Conservation (phyloP, 2,329 filamentous ascomycete genomes). For the Ophiostoma fasciatum region DNA sequence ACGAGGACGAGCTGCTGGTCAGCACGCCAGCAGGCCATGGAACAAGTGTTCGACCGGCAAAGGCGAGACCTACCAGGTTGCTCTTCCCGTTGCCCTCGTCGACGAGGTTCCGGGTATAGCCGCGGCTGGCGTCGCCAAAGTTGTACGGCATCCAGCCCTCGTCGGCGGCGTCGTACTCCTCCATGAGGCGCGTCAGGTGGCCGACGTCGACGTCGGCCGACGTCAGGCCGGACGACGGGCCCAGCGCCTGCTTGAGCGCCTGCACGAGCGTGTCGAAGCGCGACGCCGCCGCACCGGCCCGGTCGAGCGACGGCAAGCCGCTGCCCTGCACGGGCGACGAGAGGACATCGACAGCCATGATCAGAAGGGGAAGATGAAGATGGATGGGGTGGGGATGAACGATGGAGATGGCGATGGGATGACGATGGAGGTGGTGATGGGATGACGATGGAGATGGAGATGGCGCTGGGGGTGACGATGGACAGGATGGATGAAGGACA, state of each 20-base stretch:
- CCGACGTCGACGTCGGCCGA: conserved; percentile 68
- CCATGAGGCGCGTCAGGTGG: conserved; percentile 59
- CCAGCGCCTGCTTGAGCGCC: conserved; percentile 59
- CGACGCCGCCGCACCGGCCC: conserved; percentile 20
- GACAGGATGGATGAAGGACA: neutral
- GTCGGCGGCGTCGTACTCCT: conserved; percentile 52
- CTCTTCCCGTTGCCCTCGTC: conserved; percentile 66
- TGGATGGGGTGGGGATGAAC: neutral
- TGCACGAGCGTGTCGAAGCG: conserved; percentile 56
- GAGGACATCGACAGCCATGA: too few relatives aligned
- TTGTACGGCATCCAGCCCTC: conserved; percentile 63
- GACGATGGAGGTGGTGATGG: neutral
- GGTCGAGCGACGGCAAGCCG: neutral
- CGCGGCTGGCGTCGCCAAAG: conserved; percentile 50
- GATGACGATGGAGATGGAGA: too few relatives aligned
- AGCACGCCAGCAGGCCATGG: neutral
- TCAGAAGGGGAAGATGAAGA: neutral
- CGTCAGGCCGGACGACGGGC: conserved; percentile 66
- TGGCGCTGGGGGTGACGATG: too few relatives aligned
- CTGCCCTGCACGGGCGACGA: too few relatives aligned
- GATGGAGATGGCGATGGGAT: neutral
- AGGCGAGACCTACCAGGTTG: conserved; percentile 28
- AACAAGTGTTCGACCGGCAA: neutral
- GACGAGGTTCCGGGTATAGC: conserved; percentile 79
- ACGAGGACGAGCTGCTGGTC: conserved; percentile 60